Base-by-base conservation (phyloP, 352 stramenopile genomes). In the Phytophthora europaea region DNA sequence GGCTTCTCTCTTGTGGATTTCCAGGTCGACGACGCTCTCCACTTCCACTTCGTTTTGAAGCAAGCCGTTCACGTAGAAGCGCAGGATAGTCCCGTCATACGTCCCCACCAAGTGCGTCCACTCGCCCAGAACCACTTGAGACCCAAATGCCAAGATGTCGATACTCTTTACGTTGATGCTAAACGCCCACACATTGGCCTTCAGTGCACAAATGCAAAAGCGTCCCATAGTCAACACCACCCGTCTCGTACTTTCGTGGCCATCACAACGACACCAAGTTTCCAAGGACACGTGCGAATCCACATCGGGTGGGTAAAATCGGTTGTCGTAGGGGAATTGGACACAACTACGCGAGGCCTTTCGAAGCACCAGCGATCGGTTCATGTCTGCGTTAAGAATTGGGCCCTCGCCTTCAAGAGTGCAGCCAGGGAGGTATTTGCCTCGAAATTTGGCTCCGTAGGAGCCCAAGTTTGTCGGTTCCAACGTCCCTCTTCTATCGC, bases 31-130 rank as follows among this genome's bases (percentile, higher is more conserved):
- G 7, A 97, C 78, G 22, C 57, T 88, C 10, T 90, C 85, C 20
- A 91, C 83, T 56, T 94, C 85, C 2, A 96, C 79, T 66, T 96
- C 89, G 38, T 81, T 89, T 31, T 91, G 79, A 0, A 94, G 61
- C 22, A 83, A 84, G 0, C 87, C 83, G 68, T 98, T 79, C 13
- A 98, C 88, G 64, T 90, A 98, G 13, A 98, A 75, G 13, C 87
- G 76, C 40, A 96, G 45, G 34, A 93, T 87, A 20, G 90, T 97
- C 4, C 94, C 94, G 57, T 98, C 93, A 62, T 92, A 98, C 31
- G 90, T 97, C 3, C 86, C 91, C 3, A 94, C 87, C 13, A 98
- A 62, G 72, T 98, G 85, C 26, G 85, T 92, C 94, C 94, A 98
- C 50, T 92, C 83, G 22, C 88, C 68, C 5, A 90, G 48, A 8